Evolutionary conservation across 306 rosid species (phyloP).

Genomic region (Begonia fuchsioides): DNA sequence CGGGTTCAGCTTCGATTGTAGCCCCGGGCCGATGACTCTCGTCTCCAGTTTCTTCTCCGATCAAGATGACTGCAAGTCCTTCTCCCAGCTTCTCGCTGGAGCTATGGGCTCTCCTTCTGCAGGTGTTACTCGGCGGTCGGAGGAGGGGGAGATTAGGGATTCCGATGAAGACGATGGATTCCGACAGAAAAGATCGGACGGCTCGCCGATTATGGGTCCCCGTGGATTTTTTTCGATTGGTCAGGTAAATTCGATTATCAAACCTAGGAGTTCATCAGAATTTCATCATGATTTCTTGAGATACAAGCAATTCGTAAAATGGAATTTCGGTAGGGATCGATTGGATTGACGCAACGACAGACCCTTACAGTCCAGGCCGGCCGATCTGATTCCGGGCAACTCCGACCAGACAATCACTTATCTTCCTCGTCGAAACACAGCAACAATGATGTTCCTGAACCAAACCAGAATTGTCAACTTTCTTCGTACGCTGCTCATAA

Average conservation of each 20-base stretch:
- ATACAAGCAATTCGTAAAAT: too few relatives aligned
- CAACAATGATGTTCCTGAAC: conserved; percentile 8
- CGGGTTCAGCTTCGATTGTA: conserved; percentile 26
- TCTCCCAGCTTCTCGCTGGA: conserved; percentile 77
- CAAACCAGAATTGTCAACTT: conserved; percentile 27
- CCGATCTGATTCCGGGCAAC: conserved; percentile 24
- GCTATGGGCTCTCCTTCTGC: conserved; percentile 49
- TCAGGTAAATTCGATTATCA: conserved; percentile 25
- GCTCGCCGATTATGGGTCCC: conserved; percentile 19
- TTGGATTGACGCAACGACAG: conserved; percentile 66
- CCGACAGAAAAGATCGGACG: conserved; percentile 13
- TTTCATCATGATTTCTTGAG: too few relatives aligned
- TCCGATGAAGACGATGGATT: conserved; percentile 15
- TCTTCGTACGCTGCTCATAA: conserved; percentile 34
- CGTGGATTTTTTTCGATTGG: conserved; percentile 33
- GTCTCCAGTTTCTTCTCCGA: conserved; percentile 48
- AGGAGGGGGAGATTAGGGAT: conserved; percentile 8
- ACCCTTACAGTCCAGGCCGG: conserved; percentile 42
- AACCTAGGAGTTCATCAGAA: too few relatives aligned
- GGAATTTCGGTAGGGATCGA: conserved; percentile 24
- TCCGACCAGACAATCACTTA: conserved; percentile 24
- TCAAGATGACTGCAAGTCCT: conserved; percentile 47
- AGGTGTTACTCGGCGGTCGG: background rate
- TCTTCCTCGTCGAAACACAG: conserved; percentile 19
- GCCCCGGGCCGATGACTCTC: conserved; percentile 84